Base-by-base conservation (phyloP, 495 filamentous ascomycete species). In the Chaetomium tenue region DNA sequence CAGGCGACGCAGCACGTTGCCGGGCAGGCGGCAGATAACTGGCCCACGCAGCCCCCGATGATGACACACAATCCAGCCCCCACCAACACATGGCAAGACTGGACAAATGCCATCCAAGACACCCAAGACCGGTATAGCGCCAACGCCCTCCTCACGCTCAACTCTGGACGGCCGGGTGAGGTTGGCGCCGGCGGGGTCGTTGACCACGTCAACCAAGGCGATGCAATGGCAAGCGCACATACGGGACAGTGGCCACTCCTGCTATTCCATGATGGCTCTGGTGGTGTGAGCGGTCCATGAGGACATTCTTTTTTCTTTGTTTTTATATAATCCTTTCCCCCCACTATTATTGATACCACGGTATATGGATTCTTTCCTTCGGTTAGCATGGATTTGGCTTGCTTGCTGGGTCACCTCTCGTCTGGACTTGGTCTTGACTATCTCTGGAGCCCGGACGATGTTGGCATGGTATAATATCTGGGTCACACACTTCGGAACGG, bases 51-150 rank as follows among this genome's bases (percentile, higher is more conserved):
- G 25, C 61, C 74, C 20, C 53, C 67, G 54, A 64, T 69, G 15
- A 62, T 69, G 66, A 48, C 66, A 23, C 69, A 66, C 20, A 46
- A 15, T 23, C 40, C 37, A 12, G 67, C 68, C 13, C 23, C 56
- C 20, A 23, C 57, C 0, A 82, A 80, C 55, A 71, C 77, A 1
- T 82, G 78, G 78, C 75, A 81, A 11, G 77, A 81, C 64, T 82
- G 79, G 79, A 77, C 78, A 8, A 75, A 76, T 0, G 78, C 78
- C 42, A 77, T 82, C 13, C 75, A 76, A 15, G 77, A 79, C 67
- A 81, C 67, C 28, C 78, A 79, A 40, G 78, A 81, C 18, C 70
- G 77, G 28, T 80, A 76, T 66, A 78, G 77, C 54, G 76, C 78
- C 39, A 79, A 68, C 28, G 75, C 77, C 2, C 58, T 81, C 42